Percentiles rank a stretch among this genome's conserved stretches.
Evolutionary conservation across 2,329 filamentous ascomycete species (phyloP).

Genomic region (Ceratocystis papillata): DNA sequence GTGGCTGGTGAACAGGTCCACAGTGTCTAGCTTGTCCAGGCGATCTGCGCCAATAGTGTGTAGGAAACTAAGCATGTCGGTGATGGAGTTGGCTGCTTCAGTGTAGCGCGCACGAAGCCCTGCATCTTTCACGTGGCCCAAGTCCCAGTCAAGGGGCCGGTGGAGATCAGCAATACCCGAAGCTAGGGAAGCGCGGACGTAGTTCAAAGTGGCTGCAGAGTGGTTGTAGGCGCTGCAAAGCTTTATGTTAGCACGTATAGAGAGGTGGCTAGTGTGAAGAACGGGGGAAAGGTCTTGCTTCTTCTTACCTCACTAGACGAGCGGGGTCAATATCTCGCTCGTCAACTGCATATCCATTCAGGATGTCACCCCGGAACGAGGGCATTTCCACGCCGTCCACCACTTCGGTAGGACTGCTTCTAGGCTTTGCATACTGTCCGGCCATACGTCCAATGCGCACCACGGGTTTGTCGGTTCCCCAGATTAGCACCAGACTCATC

Average conservation of each 20-base stretch:
- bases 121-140: constrained; percentile 81
- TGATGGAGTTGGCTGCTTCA: constrained; percentile 72
- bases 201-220: constrained; percentile 89
- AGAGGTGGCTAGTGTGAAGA: not conserved
- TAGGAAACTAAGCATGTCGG: constrained; percentile 88
- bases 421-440: constrained; percentile 92
- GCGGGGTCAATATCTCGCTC: constrained; percentile 71
- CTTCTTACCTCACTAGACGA: constrained; percentile 57
- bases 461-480: constrained; percentile 69
- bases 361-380: constrained; percentile 87
- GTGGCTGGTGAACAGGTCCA: constrained; percentile 91
- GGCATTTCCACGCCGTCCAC: constrained; percentile 71
- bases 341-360: constrained; percentile 75
- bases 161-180: constrained; percentile 91
- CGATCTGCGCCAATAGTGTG: constrained; percentile 83
- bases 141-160: constrained; percentile 84
- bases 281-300: not conserved
- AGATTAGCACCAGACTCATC: constrained; percentile 93
- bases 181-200: constrained; percentile 69
- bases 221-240: constrained; percentile 72
- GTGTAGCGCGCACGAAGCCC: constrained; percentile 77
- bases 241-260: not conserved
- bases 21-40: constrained; percentile 72
- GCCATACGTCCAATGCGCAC: constrained; percentile 94
- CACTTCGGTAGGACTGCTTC: constrained; percentile 77